Base-by-base conservation (phyloP, 2,329 filamentous ascomycete species). In the Cadophora gregata region DNA sequence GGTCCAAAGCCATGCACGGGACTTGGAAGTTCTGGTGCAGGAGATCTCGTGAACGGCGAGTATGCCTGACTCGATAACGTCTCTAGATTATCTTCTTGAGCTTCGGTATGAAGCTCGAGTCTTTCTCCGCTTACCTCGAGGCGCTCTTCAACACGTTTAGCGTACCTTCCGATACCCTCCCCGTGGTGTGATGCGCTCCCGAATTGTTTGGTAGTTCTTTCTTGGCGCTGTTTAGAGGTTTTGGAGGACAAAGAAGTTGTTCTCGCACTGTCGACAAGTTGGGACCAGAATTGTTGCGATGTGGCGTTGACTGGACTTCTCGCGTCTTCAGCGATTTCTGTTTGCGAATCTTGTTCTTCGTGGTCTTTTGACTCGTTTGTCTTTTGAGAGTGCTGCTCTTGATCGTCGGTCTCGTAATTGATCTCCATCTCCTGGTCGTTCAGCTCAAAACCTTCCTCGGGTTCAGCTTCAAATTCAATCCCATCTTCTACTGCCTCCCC, bases 261-360 rank as follows among this genome's bases (percentile, higher is more conserved):
- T 19, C 36, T 36, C 25, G 38, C 31, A 21, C 33, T 4, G 4
- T 47, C 14, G 33, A 58, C 16, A 1, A 58, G 33, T 24, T 58
- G 55, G 4, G 31, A 21, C 55, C 55, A 58, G 55, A 58, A 58
- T 38, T 58, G 36, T 14, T 58, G 33, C 10, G 55, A 58, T 7
- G 55, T 42, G 14, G 1, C 31, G 21, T 58, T 58, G 2, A 9
- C 9, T 4, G 55, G 33, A 25, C 31, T 38, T 31, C 21, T 25
- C 38, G 27, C 6, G n/a, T 21, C 6, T 7, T 38, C 1, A 16
- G 42, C 4, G 6, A 2, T 42, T 42, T 42, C 38, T 42, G n/a
- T 47, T 47, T 45, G 16, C 2, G 12, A 16, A 45, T 45, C 6
- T 16, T 45, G 14, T 16, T 45, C 38, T 45, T 16, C 38, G 2